Evolutionary conservation across 805 yeast genomes (phyloP).

Genomic region (Diddensiella transvaalensis): DNA sequence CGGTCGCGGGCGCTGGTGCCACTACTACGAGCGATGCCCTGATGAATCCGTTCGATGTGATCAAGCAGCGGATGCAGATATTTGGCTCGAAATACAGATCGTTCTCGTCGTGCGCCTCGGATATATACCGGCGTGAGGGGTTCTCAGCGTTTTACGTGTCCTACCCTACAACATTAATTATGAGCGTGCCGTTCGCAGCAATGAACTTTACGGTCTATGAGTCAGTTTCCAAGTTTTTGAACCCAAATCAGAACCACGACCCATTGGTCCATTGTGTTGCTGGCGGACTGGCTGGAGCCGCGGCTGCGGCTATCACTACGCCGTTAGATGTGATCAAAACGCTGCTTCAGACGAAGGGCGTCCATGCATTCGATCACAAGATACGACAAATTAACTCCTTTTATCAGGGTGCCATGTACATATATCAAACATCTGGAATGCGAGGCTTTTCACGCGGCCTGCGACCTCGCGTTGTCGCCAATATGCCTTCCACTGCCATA

Average conservation of each 20-base stretch:
- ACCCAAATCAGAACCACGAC: constrained; percentile 72
- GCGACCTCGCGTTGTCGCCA: constrained; percentile 85
- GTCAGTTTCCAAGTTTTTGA: constrained; percentile 68
- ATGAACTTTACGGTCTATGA: constrained; percentile 92
- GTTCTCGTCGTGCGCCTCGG: constrained; percentile 25
- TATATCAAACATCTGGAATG: constrained; percentile 45
- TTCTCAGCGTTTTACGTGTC: constrained; percentile 81
- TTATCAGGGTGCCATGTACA: constrained; percentile 62
- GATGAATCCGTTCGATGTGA: constrained; percentile 95
- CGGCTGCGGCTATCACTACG: constrained; percentile 91
- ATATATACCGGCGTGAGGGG: constrained; percentile 38
- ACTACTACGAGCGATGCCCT: constrained; percentile 91
- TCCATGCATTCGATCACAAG: constrained; percentile 24
- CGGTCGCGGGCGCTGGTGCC: constrained; percentile 86
- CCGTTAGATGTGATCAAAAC: constrained; percentile 95
- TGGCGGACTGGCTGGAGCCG: constrained; percentile 93
- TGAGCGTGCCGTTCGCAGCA: constrained; percentile 94
- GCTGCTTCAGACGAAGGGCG: constrained; percentile 71
- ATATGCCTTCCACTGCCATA: constrained; percentile 94
- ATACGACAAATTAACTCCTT: constrained; percentile 63
- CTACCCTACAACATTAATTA: constrained; percentile 87
- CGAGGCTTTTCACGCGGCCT: constrained; percentile 78
- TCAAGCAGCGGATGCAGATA: constrained; percentile 92
- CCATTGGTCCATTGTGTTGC: constrained; percentile 88
- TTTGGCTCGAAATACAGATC: constrained; percentile 25